Evolutionary conservation across 768 basidiomycete species (phyloP), one percentile per base, ranked within the genome.

Genomic region (Naematelia encephala): DNA sequence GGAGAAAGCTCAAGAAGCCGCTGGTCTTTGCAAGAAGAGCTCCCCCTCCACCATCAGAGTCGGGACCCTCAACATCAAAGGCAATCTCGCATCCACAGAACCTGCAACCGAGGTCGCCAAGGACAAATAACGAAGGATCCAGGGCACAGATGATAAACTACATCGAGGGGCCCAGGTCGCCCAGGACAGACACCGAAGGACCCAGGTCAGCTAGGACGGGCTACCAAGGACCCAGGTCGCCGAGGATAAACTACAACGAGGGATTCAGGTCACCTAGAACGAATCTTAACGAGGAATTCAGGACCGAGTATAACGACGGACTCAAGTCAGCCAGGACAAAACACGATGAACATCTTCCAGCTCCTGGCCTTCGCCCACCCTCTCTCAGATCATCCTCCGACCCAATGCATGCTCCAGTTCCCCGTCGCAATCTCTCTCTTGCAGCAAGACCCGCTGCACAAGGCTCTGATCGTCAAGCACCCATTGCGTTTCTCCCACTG

Each of bases 11-110:
- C 45, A 61, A 59, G 56, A 70, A 68, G 48, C 64, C 60, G 14
- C 21, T 72, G 13, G 60, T 69, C 10, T 56, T 70, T 16, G 63
- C 67, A 34, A 51, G 64, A 34, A 59, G 69, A 34, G 68, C 71
- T 29, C 55, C 68, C 21, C 71, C 71, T 12, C 71, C 71, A 4
- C 71, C 71, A 21, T 45, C 57, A 16, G 49, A 59, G 22, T 12
- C 34, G 16, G 34, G 16, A 30, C 29, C 25, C 52, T 48, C 3
- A 46, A 29, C 8, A 54, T 46, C 54, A 57, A 39, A 22, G 51
- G 4, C 28, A 26, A 45, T 26, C 27, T n/a, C 27, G 23, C 29
- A 10, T 14, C n/a, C 14, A 34, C 27, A 42, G n/a, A 21, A 55
- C n/a, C 54, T 50, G 22, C 34, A 39, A 16, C 34, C 34, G 34